Evolutionary conservation across 2,329 filamentous ascomycete species (phyloP), one percentile per base, ranked within the genome.

Genomic region (Tolypocladium paradoxum): DNA sequence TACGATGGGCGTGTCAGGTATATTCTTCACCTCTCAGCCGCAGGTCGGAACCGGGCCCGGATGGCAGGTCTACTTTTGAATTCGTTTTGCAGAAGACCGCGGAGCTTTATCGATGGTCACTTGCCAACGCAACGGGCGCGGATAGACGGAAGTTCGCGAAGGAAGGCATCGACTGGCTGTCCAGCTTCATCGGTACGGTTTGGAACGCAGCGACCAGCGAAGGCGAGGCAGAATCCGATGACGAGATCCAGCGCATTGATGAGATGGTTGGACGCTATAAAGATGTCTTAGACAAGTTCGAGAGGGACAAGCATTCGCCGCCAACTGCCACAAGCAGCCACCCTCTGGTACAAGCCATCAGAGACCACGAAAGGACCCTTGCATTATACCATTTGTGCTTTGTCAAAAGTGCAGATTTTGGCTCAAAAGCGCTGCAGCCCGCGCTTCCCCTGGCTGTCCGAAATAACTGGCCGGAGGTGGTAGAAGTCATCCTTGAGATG

Each of bases 381-480:
- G 36, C 54, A 5, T 22, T 56, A 9, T 56, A 56, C 22, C 7
- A 48, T 7, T 36, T 58, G 24, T 54, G 55, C 20, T 49, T 54
- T 12, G 16, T 54, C 27, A 40, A 49, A 6, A 22, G 33, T 11
- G 40, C 27, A 16, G 52, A 52, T 1, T 56, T 56, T 24, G 20
- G 51, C 9, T 52, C 50, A 6, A n/a, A 45, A 2, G 2, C 18
- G 1, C 48, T 59, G 4, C 43, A 50, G 38, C 27, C 47, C 22
- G 54, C 54, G 12, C 49, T 60, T 18, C 51, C 55, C 1, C 53
- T 58, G n/a, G 54, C 54, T 9, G 50, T 55, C 3, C 50, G 56
- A 11, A 56, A 59, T 49, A 45, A 47, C 18, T 59, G 56, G 58
- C 34, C 12, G 1, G 54, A 58, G 49, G 46, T 58, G 2, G 33